phyloP scores from a whole-genome alignment of 2,329 filamentous ascomycete genomes.

The Aspergillus oerlinghausenensis region DNA sequence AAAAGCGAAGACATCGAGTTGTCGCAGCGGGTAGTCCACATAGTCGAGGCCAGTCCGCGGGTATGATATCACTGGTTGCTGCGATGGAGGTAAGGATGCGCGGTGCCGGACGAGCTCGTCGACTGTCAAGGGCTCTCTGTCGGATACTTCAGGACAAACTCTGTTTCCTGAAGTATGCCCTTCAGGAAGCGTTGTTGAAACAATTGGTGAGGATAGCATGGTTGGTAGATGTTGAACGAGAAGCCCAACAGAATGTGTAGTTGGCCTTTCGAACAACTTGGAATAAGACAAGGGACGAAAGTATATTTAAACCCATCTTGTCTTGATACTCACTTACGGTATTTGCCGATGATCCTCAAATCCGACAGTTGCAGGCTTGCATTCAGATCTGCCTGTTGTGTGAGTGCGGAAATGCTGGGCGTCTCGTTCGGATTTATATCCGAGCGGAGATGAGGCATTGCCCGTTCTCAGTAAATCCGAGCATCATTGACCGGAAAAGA shows the following conservation, averaged over 20 bases:
- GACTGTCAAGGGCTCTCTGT: constrained; percentile 26
- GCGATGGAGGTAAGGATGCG: constrained; percentile 30
- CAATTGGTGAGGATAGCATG: constrained; percentile 11
- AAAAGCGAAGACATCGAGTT: constrained; percentile 38
- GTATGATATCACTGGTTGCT: constrained; percentile 40
- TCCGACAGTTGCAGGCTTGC: neutral
- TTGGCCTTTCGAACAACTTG: neutral
- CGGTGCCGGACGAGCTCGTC: constrained; percentile 39
- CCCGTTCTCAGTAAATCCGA: no score
- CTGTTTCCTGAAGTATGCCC: constrained; percentile 2
- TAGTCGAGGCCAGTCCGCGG: constrained; percentile 43
- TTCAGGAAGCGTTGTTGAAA: constrained; percentile 6
- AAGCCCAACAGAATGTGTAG: neutral
- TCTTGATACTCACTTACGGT: neutral
- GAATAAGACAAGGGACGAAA: neutral
- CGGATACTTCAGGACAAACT: neutral
- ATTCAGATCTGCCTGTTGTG: neutral
- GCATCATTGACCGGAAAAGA: neutral
- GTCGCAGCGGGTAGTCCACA: constrained; percentile 44
- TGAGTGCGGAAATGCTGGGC: neutral
- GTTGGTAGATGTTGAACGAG: neutral
- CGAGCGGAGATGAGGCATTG: neutral
- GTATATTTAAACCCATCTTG: neutral
- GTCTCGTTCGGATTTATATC: neutral
- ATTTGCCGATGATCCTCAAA: neutral